These are phyloP conservation scores for Fusarium xyrophilum DNA, from an alignment of 2,329 filamentous ascomycete species.

Conservation along the genomic window DNA sequence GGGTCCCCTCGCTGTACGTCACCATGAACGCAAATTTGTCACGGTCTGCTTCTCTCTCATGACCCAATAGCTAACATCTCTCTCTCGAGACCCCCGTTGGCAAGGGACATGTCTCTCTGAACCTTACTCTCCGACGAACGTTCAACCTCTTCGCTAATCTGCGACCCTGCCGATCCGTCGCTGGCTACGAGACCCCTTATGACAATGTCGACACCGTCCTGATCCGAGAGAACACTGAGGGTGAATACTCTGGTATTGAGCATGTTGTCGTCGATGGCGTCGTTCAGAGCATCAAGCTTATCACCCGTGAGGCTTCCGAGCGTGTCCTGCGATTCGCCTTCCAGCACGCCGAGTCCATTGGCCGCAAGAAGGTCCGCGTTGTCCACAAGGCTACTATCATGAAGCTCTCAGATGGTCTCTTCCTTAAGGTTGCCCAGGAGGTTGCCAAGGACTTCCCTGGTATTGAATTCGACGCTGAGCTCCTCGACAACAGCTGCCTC, in stretches of 20 bases:
- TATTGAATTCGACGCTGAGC: conserved; percentile 96
- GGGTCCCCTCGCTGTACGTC: conserved; percentile 88
- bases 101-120: conserved; percentile 98
- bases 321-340: conserved; percentile 96
- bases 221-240: conserved; percentile 99
- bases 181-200: conserved; percentile 98
- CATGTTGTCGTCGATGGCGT: conserved; percentile 97
- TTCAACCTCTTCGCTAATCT: conserved; percentile 99
- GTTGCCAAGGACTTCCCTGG: conserved; percentile 94
- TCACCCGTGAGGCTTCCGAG: conserved; percentile 93
- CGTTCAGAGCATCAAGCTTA: conserved; percentile 99
- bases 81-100: conserved; percentile 80
- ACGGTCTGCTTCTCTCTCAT: conserved; percentile 4
- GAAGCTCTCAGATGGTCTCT: conserved; percentile 99
- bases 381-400: conserved; percentile 99
- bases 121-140: conserved; percentile 96
- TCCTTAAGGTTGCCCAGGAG: conserved; percentile 84
- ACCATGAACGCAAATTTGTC: conserved; percentile 13
- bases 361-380: conserved; percentile 94
- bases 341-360: conserved; percentile 93
- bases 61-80: conserved; percentile 21
- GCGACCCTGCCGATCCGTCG: conserved; percentile 95
- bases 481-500: conserved; percentile 98
- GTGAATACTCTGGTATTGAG: conserved; percentile 99
- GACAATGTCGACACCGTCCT: conserved; percentile 96